Evolutionary conservation across 805 yeast genomes (phyloP).

Genomic region (Cyberlindnera saturnus): DNA sequence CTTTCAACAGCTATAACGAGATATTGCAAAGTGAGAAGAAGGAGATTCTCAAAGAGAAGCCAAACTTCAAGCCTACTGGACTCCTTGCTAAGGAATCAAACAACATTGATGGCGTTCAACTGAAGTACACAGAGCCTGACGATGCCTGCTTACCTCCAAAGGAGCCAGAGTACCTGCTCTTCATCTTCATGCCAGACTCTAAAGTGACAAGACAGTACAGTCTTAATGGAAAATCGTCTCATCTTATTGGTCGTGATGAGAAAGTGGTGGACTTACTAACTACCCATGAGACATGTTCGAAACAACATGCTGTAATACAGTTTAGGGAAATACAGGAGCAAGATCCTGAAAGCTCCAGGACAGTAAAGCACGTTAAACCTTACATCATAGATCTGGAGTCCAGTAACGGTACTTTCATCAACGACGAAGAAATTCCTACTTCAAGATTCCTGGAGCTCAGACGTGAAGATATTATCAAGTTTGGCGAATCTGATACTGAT

Average conservation of each 20-base stretch:
- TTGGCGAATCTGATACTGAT: slow-evolving; percentile 30
- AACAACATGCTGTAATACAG: slow-evolving; percentile 46
- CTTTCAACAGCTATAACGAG: no score
- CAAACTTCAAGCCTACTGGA: slow-evolving; percentile 37
- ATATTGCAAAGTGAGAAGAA: no score
- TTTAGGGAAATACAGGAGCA: slow-evolving; percentile 25
- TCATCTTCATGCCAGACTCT: slow-evolving; percentile 25
- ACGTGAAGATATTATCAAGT: slow-evolving; percentile 34
- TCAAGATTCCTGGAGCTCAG: slow-evolving; percentile 37
- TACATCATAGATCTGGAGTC: slow-evolving; percentile 43
- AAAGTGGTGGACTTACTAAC: slow-evolving; percentile 32
- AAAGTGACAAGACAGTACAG: slow-evolving; percentile 20
- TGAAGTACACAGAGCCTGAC: slow-evolving; percentile 33
- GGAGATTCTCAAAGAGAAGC: slow-evolving; percentile 15
- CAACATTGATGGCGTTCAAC: slow-evolving; percentile 28
- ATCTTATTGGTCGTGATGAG: slow-evolving; percentile 32
- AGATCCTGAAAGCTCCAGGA: slow-evolving; percentile 2
- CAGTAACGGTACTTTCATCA: slow-evolving; percentile 40
- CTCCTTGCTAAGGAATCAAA: slow-evolving; percentile 35
- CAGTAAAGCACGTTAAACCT: slow-evolving; percentile 19
- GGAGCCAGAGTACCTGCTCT: slow-evolving; percentile 22
- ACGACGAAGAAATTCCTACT: slow-evolving; percentile 33
- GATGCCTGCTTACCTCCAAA: slow-evolving; percentile 28
- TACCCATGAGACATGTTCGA: slow-evolving; percentile 32
- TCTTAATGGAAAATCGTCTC: slow-evolving; percentile 24